Conservation (phyloP, 2,329 filamentous ascomycete species). For the Alternaria atra region DNA sequence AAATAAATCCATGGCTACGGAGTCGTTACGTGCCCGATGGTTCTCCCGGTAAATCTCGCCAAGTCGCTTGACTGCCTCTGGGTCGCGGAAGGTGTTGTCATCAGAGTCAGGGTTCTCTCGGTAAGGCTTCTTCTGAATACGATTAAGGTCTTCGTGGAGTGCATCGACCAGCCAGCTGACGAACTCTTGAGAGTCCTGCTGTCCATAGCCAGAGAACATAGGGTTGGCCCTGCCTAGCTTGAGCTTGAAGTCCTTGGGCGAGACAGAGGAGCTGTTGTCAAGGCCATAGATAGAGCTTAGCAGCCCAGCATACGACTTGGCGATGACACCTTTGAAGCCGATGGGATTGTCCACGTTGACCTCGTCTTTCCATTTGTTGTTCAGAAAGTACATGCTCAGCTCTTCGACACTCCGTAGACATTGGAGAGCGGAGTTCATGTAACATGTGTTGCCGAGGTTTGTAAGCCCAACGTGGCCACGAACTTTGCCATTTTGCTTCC, state of each 20-base stretch:
- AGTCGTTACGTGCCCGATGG: constrained; percentile 91
- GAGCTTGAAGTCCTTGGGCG: constrained; percentile 82
- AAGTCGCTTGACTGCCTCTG: constrained; percentile 80
- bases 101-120: constrained; percentile 98
- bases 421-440: constrained; percentile 98
- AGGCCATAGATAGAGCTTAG: constrained; percentile 81
- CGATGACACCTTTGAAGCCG: constrained; percentile 84
- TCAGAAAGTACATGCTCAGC: constrained; percentile 87
- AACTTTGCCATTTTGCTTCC: constrained; percentile 72
- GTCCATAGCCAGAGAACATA: constrained; percentile 91
- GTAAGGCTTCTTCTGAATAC: constrained; percentile 94
- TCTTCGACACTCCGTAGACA: constrained; percentile 95
- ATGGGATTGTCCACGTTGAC: constrained; percentile 87
- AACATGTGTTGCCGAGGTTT: constrained; percentile 97
- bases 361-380: constrained; percentile 73
- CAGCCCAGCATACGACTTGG: constrained; percentile 80
- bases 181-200: constrained; percentile 98
- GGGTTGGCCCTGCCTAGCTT: constrained; percentile 82
- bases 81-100: constrained; percentile 90
- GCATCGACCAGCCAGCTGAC: constrained; percentile 93
- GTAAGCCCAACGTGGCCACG: constrained; percentile 82
- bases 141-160: constrained; percentile 92
- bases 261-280: constrained; percentile 70
- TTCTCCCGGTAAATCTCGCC: constrained; percentile 91
- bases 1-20: constrained; percentile 93